Evolutionary conservation across 805 yeast genomes (phyloP).

Genomic region (Candida multigemmis): DNA sequence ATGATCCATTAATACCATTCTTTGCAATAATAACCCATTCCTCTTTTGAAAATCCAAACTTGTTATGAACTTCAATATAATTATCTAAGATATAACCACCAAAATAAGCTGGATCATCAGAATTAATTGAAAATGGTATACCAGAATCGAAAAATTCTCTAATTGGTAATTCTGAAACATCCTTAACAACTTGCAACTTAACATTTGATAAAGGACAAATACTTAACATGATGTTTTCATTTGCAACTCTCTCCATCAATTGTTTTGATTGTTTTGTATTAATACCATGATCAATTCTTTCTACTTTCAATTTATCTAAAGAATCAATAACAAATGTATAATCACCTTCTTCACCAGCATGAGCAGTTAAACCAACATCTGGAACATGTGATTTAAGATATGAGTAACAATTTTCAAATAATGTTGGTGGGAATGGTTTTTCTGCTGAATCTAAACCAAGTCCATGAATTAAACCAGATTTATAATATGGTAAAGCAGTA

Average conservation of each 20-base stretch:
- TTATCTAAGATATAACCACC: constrained; percentile 81
- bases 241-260: constrained; percentile 49
- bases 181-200: constrained; percentile 63
- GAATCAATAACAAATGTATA: constrained; percentile 55
- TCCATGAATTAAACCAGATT: constrained; percentile 58
- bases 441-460: constrained; percentile 80
- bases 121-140: constrained; percentile 66
- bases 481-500: constrained; percentile 41
- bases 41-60: constrained; percentile 48
- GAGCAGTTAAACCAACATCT: constrained; percentile 63
- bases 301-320: constrained; percentile 48
- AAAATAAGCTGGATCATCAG: constrained; percentile 49
- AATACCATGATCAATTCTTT: constrained; percentile 78
- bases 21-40: constrained; percentile 59
- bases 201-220: constrained; percentile 76
- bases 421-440: constrained; percentile 65
- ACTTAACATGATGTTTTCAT: constrained; percentile 48
- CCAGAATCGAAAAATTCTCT: constrained; percentile 47
- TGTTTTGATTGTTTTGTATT: constrained; percentile 48
- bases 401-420: constrained; percentile 56
- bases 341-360: constrained; percentile 87
- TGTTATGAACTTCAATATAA: constrained; percentile 51
- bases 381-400: constrained; percentile 40
- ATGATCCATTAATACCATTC: constrained; percentile 64
- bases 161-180: constrained; percentile 61